Evolutionary conservation across 2,329 filamentous ascomycete genomes (phyloP).

Genomic region (Parafenestella ontariensis): DNA sequence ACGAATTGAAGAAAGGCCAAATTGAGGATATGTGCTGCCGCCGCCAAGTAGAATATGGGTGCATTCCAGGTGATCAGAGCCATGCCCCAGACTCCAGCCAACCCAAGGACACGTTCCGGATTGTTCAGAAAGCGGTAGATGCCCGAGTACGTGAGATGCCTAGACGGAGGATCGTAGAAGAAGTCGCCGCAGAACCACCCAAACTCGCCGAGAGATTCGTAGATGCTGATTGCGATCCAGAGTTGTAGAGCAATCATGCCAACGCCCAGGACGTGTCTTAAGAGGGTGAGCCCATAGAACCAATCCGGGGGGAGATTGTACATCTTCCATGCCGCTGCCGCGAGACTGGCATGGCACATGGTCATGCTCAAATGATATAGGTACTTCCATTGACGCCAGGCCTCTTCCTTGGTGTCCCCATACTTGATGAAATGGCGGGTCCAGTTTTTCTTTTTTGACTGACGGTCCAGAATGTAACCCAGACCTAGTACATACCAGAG

Average conservation of each 20-base stretch:
- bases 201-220: slow-evolving; percentile 95
- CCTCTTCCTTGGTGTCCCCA: slow-evolving; percentile 87
- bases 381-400: slow-evolving; percentile 97
- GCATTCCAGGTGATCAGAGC: slow-evolving; percentile 92
- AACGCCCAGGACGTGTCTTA: slow-evolving; percentile 85
- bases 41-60: slow-evolving; percentile 83
- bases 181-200: slow-evolving; percentile 99
- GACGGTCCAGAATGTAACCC: slow-evolving; percentile 81
- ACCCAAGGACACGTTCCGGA: slow-evolving; percentile 89
- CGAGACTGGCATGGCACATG: slow-evolving; percentile 87
- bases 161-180: slow-evolving; percentile 89
- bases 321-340: slow-evolving; percentile 95
- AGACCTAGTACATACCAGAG: slow-evolving; percentile 92
- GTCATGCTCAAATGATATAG: slow-evolving; percentile 92
- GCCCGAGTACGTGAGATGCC: slow-evolving; percentile 86
- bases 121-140: slow-evolving; percentile 99
- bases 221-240: slow-evolving; percentile 92
- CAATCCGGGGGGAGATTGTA: slow-evolving; percentile 87
- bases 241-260: slow-evolving; percentile 84
- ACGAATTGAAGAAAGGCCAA: slow-evolving; percentile 90
- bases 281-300: slow-evolving; percentile 81
- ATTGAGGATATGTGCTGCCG: slow-evolving; percentile 84
- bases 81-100: slow-evolving; percentile 94
- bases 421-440: slow-evolving; percentile 98
- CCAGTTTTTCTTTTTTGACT: slow-evolving; percentile 92